Percentiles rank a stretch among this genome's conserved stretches.
These are phyloP conservation scores for Peziza echinospora DNA, from an alignment of 495 filamentous ascomycete species.

Conservation along the genomic window DNA sequence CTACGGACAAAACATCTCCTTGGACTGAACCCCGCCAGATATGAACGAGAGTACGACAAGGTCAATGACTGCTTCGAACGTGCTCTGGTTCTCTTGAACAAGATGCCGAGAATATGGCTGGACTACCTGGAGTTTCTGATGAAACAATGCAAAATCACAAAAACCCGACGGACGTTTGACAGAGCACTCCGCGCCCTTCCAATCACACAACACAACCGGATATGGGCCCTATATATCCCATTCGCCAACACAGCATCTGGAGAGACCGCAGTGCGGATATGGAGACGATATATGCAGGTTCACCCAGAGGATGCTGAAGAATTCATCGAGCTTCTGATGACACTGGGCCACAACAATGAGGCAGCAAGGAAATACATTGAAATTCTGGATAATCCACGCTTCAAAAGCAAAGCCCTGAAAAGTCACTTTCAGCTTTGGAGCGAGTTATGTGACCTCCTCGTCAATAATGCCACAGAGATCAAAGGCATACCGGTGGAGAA, in stretches of 20 bases:
- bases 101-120: slow-evolving; percentile 98
- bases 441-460: slow-evolving; percentile 94
- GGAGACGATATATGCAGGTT: slow-evolving; percentile 92
- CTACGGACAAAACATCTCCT: slow-evolving; percentile 65
- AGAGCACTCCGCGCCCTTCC: slow-evolving; percentile 84
- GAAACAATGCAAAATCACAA: slow-evolving; percentile 78
- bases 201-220: slow-evolving; percentile 87
- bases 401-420: slow-evolving; percentile 80
- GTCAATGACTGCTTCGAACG: slow-evolving; percentile 92
- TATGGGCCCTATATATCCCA: slow-evolving; percentile 79
- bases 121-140: slow-evolving; percentile 88
- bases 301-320: slow-evolving; percentile 93
- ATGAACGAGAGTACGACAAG: slow-evolving; percentile 64
- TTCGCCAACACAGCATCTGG: slow-evolving; percentile 90
- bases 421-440: slow-evolving; percentile 94
- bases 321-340: slow-evolving; percentile 69
- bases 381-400: slow-evolving; percentile 76
- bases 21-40: slow-evolving; percentile 63
- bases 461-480: slow-evolving; percentile 70
- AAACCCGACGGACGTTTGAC: slow-evolving; percentile 80
- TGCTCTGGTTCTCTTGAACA: slow-evolving; percentile 84
- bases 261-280: slow-evolving; percentile 76
- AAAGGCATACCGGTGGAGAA: slow-evolving; percentile 81
- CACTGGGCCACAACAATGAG: slow-evolving; percentile 70
- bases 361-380: slow-evolving; percentile 86